These are phyloP conservation scores for Saccharomycopsis sp. DNA, from an alignment of 805 yeast species.

Conservation along the genomic window DNA sequence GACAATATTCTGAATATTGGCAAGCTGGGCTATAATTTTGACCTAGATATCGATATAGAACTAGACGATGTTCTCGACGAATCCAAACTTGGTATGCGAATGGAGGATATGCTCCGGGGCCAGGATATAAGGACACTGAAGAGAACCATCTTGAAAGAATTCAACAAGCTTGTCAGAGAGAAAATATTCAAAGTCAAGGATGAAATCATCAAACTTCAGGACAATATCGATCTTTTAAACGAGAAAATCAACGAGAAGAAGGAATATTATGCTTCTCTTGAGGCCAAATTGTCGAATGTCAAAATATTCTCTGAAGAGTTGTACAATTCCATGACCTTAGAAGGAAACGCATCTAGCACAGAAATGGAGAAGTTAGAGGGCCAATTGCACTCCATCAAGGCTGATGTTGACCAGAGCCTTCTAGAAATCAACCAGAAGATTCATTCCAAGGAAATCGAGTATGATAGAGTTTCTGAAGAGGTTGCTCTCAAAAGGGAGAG, in stretches of 20 bases:
- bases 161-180: slow-evolving; percentile 41
- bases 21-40: slow-evolving; percentile 23
- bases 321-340: slow-evolving; percentile 47
- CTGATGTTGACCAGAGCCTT: slow-evolving; percentile 42
- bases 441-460: slow-evolving; percentile 44
- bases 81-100: slow-evolving; percentile 38
- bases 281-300: slow-evolving; percentile 45
- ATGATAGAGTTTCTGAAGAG: slow-evolving; percentile 43
- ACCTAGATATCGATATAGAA: slow-evolving; percentile 35
- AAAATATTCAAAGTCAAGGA: slow-evolving; percentile 48
- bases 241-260: slow-evolving; percentile 52
- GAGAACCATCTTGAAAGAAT: slow-evolving; percentile 33
- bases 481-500: slow-evolving; percentile 40
- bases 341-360: slow-evolving; percentile 47
- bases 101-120: slow-evolving; percentile 34
- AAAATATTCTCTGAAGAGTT: slow-evolving; percentile 51
- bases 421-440: slow-evolving; percentile 38
- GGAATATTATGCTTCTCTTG: slow-evolving; percentile 50
- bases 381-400: slow-evolving; percentile 45
- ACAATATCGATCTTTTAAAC: slow-evolving; percentile 47
- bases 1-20: slow-evolving; percentile 2
- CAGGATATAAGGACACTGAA: slow-evolving; percentile 33
- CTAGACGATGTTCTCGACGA: slow-evolving; percentile 35
- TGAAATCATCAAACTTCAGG: slow-evolving; percentile 50
- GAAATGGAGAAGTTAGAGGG: slow-evolving; percentile 60